These are phyloP conservation scores for Candida vaughaniae DNA, from an alignment of 805 yeast genomes.

Conservation along the genomic window DNA sequence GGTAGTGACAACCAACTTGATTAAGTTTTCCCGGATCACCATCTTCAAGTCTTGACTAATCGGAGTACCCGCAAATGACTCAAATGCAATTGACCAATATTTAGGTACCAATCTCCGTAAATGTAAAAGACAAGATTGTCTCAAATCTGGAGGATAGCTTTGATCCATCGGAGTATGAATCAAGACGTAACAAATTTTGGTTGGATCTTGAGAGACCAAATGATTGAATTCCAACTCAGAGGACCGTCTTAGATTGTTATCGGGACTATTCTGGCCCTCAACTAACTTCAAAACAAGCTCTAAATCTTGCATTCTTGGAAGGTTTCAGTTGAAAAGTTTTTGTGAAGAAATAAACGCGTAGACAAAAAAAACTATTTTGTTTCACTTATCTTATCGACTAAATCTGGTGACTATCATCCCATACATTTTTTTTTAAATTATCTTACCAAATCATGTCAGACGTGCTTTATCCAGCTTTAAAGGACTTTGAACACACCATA, in stretches of 20 bases:
- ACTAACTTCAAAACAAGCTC: constrained; percentile 8
- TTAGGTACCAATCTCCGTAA: constrained; percentile 65
- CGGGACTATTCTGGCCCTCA: constrained; percentile 38
- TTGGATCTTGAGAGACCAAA: constrained; percentile 48
- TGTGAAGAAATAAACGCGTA: neutral
- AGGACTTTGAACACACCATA: constrained; percentile 51
- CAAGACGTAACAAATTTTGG: constrained; percentile 43
- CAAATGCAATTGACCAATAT: constrained; percentile 84
- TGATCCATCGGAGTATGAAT: constrained; percentile 37
- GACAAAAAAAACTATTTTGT: neutral
- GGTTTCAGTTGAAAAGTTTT: neutral
- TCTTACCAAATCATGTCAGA: no score
- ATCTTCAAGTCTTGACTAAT: constrained; percentile 53
- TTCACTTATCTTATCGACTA: no score
- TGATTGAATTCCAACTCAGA: constrained; percentile 53
- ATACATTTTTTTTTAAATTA: no score
- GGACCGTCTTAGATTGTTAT: constrained; percentile 48
- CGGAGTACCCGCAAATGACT: constrained; percentile 68
- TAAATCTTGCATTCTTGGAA: neutral
- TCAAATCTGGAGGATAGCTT: constrained; percentile 27
- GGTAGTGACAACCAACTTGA: constrained; percentile 44
- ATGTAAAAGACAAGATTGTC: constrained; percentile 67
- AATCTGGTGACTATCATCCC: neutral
- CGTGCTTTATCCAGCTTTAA: constrained; percentile 36
- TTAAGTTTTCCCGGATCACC: constrained; percentile 47